These are phyloP conservation scores for Cladobotryum protrusum DNA, from an alignment of 2,329 filamentous ascomycete genomes.

Conservation along the genomic window DNA sequence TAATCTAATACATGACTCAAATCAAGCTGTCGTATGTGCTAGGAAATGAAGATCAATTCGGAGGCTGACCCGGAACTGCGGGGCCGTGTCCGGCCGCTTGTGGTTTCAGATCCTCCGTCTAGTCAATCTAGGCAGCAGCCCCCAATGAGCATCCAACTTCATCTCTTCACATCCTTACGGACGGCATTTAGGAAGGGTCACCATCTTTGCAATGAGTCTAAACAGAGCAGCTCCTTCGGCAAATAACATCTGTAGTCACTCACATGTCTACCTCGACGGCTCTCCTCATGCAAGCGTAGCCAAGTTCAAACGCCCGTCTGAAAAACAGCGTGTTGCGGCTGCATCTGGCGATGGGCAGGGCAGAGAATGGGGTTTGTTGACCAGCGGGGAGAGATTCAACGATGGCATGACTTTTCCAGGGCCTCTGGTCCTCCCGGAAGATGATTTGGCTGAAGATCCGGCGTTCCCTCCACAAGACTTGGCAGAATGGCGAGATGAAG, in stretches of 20 bases:
- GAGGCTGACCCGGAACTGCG: too few relatives aligned
- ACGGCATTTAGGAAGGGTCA: too few relatives aligned
- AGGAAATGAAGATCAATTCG: too few relatives aligned
- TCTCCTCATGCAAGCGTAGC: constrained; percentile 5
- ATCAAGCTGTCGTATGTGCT: too few relatives aligned
- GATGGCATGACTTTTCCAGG: constrained; percentile 43
- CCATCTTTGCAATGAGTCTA: too few relatives aligned
- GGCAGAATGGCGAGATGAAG: constrained; percentile 40
- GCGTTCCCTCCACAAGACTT: constrained; percentile 46
- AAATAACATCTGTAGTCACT: neutral
- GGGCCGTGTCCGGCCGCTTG: too few relatives aligned
- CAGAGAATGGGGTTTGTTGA: constrained; percentile 1
- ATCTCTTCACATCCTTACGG: too few relatives aligned
- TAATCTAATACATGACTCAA: too few relatives aligned
- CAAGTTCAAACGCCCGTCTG: constrained; percentile 24
- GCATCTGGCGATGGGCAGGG: constrained; percentile 19
- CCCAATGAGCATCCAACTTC: too few relatives aligned
- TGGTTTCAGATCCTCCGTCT: too few relatives aligned
- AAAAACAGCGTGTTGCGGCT: constrained; percentile 25
- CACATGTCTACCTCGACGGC: constrained; percentile 4
- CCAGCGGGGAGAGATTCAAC: constrained; percentile 12
- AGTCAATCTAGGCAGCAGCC: too few relatives aligned
- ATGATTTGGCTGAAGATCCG: constrained; percentile 51
- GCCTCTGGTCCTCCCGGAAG: constrained; percentile 53
- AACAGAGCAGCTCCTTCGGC: too few relatives aligned